Evolutionary conservation across 2,329 filamentous ascomycete species (phyloP), one percentile per base, ranked within the genome.

Genomic region (Trichocomaceae sp.): DNA sequence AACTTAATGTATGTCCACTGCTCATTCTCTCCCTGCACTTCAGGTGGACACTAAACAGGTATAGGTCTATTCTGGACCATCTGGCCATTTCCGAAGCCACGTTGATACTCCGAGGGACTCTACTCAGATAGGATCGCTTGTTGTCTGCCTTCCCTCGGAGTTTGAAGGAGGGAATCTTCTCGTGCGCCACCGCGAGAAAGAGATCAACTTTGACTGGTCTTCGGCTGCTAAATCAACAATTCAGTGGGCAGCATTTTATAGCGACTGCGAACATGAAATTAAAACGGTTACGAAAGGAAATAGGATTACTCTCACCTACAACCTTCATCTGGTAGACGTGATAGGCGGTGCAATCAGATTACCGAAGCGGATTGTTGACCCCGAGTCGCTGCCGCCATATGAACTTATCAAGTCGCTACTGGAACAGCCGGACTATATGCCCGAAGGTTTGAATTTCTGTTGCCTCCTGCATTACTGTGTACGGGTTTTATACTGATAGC

Each of bases 231-330:
- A 50, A 3, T 58, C 62, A 0, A 23, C 45, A 1, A 66, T 72
- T 15, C 64, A 70, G 42, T 72, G 67, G 68, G 69, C 65, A 0
- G 70, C 69, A 2, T 72, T 72, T 31, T 72, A 71, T 33, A 68
- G 65, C 19, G 69, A 72, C 52, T 70, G 67, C 46, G 65, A 69
- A 51, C 67, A 71, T 54, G 67, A 72, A 33, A 69, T 72, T 1
- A 60, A 75, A 0, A 71, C 76, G 13, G 74, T 85, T 5, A 77
- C 67, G 0, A 59, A 66, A 1, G 81, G 81, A 0, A 72, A 84
- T 55, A 76, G 79, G 0, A 58, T 85, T 15, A 84, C 79, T 0
- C 63, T 85, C 20, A 84, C 81, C 0, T 84, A 85, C 66, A 84
- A 84, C 55, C 67, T 85, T 1, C 82, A 74, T 58, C 65, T 72